These are phyloP conservation scores for Fusarium ambrosium DNA, from an alignment of 2,329 filamentous ascomycete genomes.

Conservation along the genomic window DNA sequence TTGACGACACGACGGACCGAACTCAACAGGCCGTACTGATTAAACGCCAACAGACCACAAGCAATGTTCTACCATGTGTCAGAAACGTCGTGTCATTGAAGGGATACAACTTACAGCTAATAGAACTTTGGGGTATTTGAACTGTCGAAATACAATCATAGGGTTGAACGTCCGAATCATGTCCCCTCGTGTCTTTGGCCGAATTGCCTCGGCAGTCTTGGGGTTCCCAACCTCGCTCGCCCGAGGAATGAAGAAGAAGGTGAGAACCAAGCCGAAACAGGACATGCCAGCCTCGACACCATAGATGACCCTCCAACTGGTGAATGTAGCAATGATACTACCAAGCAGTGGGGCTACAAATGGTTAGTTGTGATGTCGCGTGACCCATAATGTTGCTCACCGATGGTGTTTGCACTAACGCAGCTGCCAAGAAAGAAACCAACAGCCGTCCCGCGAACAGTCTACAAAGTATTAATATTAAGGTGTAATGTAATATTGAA, in stretches of 20 bases:
- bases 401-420: constrained; percentile 44
- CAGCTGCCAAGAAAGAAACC: constrained; percentile 46
- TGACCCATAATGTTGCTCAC: constrained; percentile 10
- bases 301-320: constrained; percentile 48
- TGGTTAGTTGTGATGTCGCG: neutral
- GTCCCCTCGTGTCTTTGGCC: constrained; percentile 22
- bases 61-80: constrained; percentile 36
- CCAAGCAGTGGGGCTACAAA: constrained; percentile 40
- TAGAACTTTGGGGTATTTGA: constrained; percentile 39
- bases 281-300: constrained; percentile 47
- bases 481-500: too few species aligned
- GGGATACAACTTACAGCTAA: constrained; percentile 30
- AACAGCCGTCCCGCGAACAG: constrained; percentile 42
- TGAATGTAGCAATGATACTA: constrained; percentile 46
- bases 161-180: constrained; percentile 44
- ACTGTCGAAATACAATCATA: constrained; percentile 45
- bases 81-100: accelerated
- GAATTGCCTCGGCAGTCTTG: constrained; percentile 25
- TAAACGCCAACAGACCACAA: constrained; percentile 44
- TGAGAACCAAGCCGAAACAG: constrained; percentile 39
- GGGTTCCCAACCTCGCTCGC: constrained; percentile 42
- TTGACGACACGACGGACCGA: constrained; percentile 77
- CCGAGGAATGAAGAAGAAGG: constrained; percentile 44
- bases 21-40: constrained; percentile 68
- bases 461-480: constrained; percentile 18